Evolutionary conservation across 495 filamentous ascomycete species (phyloP).

Genomic region (Penicillium cinerascens): DNA sequence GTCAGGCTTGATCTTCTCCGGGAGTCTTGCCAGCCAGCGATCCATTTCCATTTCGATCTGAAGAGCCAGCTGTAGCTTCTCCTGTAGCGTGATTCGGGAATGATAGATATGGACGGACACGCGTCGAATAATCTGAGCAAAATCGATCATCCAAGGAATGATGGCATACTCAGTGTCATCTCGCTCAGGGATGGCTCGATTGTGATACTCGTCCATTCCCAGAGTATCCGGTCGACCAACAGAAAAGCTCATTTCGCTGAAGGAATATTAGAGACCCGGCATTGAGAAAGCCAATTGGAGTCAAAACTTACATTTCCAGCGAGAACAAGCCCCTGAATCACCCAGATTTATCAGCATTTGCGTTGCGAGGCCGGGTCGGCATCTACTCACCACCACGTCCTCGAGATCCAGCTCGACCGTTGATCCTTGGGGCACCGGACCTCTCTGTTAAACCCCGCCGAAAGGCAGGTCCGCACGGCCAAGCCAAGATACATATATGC

Average conservation of each 20-base stretch:
- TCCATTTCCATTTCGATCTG: conserved; percentile 39
- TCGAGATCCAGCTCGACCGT: conserved; percentile 39
- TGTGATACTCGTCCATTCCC: conserved; percentile 45
- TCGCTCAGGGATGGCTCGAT: conserved; percentile 34
- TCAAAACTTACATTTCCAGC: conserved; percentile 33
- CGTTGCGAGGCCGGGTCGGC: background rate
- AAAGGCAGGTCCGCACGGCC: conserved; percentile 39
- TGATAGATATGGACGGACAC: conserved; percentile 45
- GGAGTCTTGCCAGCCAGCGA: conserved; percentile 33
- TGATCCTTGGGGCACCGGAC: conserved; percentile 31
- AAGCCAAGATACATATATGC: conserved; percentile 46
- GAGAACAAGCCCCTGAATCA: conserved; percentile 36
- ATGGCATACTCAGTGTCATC: conserved; percentile 40
- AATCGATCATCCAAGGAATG: conserved; percentile 44
- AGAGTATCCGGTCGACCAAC: conserved; percentile 41
- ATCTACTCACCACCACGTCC: conserved; percentile 41
- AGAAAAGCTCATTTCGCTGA: conserved; percentile 42
- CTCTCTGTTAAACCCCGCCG: conserved; percentile 41
- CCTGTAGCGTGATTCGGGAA: conserved; percentile 35
- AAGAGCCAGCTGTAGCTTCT: conserved; percentile 36
- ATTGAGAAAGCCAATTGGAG: background rate
- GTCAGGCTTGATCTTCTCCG: conserved; percentile 35
- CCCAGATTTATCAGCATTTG: background rate
- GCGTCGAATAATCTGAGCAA: conserved; percentile 37
- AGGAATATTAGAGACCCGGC: background rate